Base-by-base conservation (phyloP, 148 eudicot genomes). In the Bassia scoparia region DNA sequence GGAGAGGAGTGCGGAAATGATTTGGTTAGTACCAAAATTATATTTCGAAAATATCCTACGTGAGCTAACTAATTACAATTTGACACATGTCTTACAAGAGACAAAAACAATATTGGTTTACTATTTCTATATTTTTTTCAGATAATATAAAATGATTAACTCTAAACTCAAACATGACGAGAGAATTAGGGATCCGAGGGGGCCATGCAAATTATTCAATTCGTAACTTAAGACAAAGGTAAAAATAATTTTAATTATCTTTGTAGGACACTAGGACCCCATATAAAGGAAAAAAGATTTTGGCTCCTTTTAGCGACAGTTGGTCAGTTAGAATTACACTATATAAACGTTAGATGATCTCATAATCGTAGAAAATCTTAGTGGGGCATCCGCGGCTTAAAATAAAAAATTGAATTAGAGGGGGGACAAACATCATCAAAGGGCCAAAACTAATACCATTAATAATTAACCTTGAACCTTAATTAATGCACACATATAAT, bases 361-460 rank as follows among this genome's bases (percentile, higher is more conserved):
- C 54, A 74, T 74, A 34, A 74, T 64, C 62, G 46, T 50, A 74
- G 8, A 66, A 70, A 26, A 65, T 74, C 69, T 65, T 52, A 30
- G 71, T 66, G 68, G 77, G 77, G n/a, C 64, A 69, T n/a, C 33
- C 21, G n/a, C 6, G 35, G 31, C 20, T 50, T 23, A n/a, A 17
- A 53, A 1, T 15, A 4, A 30, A 3, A 46, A 9, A 27, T 60
- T 17, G 30, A 62, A 61, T 21, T 46, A 46, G 48, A 24, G 49
- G 68, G 48, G 18, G 49, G 68, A 73, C 68, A 62, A 72, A 46
- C 61, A 48, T 49, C 43, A 49, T 33, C 23, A 41, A 46, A 38
- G 24, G n/a, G n/a, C n/a, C n/a, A n/a, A n/a, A n/a, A 37, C 26
- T 9, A 14, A 31, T 21, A 8, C 24, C 9, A 62, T 16, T 55